Base-by-base conservation (phyloP, 2,329 filamentous ascomycete species). In the Fusarium nodosum region DNA sequence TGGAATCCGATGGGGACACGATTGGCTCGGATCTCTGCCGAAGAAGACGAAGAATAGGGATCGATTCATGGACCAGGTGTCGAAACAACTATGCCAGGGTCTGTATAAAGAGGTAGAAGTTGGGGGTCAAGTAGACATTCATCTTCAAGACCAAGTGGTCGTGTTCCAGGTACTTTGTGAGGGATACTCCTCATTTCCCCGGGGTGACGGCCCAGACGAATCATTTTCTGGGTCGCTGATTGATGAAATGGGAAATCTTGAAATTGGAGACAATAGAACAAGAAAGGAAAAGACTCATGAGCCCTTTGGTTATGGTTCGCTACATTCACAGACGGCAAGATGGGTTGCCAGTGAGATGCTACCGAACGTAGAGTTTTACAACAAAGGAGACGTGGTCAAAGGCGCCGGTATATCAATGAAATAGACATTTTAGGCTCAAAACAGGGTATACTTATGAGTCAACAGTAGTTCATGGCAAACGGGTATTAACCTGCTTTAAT, bases 71-170 rank as follows among this genome's bases (percentile, higher is more conserved):
- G 75, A 75, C 22, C 78, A 82, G 47, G 77, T 87, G 11, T 81
- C 85, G 8, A 74, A 77, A 28, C 80, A 78, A n/a, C 76, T 89
- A 5, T 82, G 83, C 42, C 77, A 76, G 47, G 79, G 81, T 5
- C 77, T 89, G 22, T 79, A 79, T 56, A 74, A 78, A 4, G 86
- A 88, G 68, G 76, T 86, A 1, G 73, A 74, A 10, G 71, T 78
- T 2, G 78, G 81, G 3, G 83, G 86, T 1, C 79, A 83, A 3
- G 84, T 87, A 9, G 88, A 90, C 66, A 81, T 85, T 68, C 82
- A 85, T 72, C 79, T 90, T 16, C 87, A 90, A 76, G 88, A 90
- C 75, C 88, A 90, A 75, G 71, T 90, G 26, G 78, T 90, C 5
- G 79, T 87, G 20, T 88, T 89, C 71, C 88, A 90, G 75, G 85